Base-by-base conservation (phyloP, 305 asterid genomes). In the Galium porrigens region DNA sequence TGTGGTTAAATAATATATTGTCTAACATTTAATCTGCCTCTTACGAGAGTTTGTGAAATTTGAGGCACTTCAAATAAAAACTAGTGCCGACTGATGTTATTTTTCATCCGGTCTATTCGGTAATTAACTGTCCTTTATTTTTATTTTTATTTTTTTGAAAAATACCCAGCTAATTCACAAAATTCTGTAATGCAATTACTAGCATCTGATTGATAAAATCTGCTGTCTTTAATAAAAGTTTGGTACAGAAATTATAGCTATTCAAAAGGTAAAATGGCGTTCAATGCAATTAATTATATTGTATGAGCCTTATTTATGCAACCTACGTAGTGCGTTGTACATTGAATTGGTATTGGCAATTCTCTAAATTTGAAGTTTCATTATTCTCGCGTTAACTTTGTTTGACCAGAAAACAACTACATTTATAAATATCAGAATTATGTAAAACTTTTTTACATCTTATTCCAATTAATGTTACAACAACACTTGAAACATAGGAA, bases 401-500 rank as follows among this genome's bases (percentile, higher is more conserved):
- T 53, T 53, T 20, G 58, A 53, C 58, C 58, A 18, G 58, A 53
- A 55, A 55, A 55, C 15, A 55, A 12, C 15, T 22, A 9, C 32
- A 6, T 20, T 18, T 27, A 27, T 18, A 20, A 53, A 53, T 53
- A 27, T 8, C 15, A 55, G 17, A 55, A 14, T 7, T 11, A 22
- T 3, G 54, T 15, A 48, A 48, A 48, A 25, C 37, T 10, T 11
- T 27, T 36, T 54, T 54, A 14, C 32, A 22, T 57, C 36, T 5
- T 15, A 27, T 17, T 20, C 4, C 57, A 48, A 12, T 48, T 15
- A 15, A 48, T 48, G 27, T 17, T 49, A 6, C 15, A 44, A 44
- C 51, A 44, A n/a, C 51, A 48, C 22, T 48, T 5, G 9, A 49
- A 63, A 48, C 2, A 27, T 15, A 66, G 58, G 56, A 70, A 37